Evolutionary conservation across 2,329 filamentous ascomycete species (phyloP).

Genomic region (Paecilomyces niveus): DNA sequence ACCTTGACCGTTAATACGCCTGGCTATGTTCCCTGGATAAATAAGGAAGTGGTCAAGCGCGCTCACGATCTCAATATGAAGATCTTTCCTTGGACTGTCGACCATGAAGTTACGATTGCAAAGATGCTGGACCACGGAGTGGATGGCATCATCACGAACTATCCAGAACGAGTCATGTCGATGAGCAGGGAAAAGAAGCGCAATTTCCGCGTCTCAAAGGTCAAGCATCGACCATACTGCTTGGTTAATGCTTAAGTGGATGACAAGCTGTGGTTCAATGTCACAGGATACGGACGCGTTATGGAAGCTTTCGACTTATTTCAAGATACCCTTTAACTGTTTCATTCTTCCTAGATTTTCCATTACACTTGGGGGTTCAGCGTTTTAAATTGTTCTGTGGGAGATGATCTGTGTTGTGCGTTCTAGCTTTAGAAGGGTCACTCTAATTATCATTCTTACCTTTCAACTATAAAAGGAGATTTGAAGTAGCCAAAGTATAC

Average conservation of each 20-base stretch:
- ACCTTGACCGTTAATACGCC: neutral
- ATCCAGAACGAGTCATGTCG: neutral
- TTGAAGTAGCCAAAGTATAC: too few species aligned
- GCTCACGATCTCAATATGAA: neutral
- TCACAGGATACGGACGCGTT: neutral
- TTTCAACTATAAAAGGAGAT: too few species aligned
- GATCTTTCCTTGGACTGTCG: neutral
- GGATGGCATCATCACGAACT: neutral
- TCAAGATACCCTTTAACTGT: neutral
- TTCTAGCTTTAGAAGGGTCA: too few species aligned
- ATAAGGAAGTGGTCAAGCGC: neutral
- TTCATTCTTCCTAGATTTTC: neutral
- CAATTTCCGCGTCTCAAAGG: neutral
- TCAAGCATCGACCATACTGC: neutral
- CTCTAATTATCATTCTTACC: too few species aligned
- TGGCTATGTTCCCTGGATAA: neutral
- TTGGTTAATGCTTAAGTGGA: neutral
- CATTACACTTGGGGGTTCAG: too few species aligned
- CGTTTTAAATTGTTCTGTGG: too few species aligned
- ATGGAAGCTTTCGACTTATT: neutral
- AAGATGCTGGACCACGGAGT: neutral
- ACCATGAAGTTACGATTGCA: neutral
- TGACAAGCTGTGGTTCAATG: neutral
- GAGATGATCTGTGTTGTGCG: too few species aligned
- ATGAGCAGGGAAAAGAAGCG: neutral